These are phyloP conservation scores for Vitis hybrid DNA, from an alignment of 177 flowering plant species.

Conservation along the genomic window DNA sequence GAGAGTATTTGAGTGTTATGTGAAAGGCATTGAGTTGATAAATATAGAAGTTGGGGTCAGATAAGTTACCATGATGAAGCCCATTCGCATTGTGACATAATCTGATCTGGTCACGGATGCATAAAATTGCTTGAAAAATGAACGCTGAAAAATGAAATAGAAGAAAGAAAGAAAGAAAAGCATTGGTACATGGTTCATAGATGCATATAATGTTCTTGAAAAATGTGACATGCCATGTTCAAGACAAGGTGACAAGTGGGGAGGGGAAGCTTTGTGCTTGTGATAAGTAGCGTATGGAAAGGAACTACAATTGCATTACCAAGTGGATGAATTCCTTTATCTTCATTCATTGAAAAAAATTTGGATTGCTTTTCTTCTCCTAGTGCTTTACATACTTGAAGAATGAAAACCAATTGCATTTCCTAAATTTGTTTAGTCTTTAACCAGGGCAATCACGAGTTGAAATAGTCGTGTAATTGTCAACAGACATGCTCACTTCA, in stretches of 20 bases:
- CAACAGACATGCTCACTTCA: no score
- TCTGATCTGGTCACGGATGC: conserved; percentile 37
- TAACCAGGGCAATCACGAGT: no score
- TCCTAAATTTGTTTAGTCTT: background rate
- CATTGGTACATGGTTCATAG: background rate
- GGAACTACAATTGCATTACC: no score
- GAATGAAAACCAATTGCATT: background rate
- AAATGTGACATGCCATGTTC: no score
- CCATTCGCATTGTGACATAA: conserved; percentile 28
- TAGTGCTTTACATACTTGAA: no score
- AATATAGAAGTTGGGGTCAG: background rate
- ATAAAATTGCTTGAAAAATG: conserved; percentile 38
- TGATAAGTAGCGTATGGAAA: no score
- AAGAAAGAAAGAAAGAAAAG: background rate
- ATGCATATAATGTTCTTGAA: no score
- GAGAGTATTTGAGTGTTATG: conserved; percentile 10
- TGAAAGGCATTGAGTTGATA: background rate
- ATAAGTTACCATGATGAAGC: conserved; percentile 33
- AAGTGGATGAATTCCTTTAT: background rate
- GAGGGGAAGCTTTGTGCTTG: no score
- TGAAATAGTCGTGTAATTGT: no score
- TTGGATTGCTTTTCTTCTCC: background rate
- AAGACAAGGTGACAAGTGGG: no score
- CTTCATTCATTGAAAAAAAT: background rate
- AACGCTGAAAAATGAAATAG: conserved; percentile 11